Evolutionary conservation across 2,329 filamentous ascomycete genomes (phyloP).

Genomic region (Stenocarpella maydis): DNA sequence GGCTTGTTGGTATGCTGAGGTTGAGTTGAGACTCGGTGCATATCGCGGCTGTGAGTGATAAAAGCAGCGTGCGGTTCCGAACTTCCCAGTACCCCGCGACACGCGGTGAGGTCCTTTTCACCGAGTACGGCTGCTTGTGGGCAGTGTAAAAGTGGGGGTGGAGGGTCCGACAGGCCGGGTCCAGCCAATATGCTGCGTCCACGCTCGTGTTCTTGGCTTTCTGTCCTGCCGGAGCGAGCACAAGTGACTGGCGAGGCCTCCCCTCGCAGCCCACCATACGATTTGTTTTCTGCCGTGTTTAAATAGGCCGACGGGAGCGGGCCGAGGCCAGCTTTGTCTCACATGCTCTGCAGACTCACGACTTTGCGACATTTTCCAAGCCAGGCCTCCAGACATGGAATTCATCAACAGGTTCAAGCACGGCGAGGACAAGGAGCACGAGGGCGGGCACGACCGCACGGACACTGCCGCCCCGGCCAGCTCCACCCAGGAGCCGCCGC

Average conservation of each 20-base stretch:
- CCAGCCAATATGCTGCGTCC: constrained; percentile 26
- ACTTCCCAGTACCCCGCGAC: constrained; percentile 11
- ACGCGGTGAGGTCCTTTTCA: constrained; percentile 16
- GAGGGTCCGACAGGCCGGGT: constrained; percentile 7
- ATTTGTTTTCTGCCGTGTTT: background rate
- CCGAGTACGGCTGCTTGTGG: constrained; percentile 22
- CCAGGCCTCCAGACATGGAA: background rate
- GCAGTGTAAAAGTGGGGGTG: constrained; percentile 28
- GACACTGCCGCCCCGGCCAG: background rate
- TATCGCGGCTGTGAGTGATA: constrained; percentile 17
- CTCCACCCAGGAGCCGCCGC: background rate
- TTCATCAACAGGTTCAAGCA: constrained; percentile 33
- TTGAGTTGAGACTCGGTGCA: background rate
- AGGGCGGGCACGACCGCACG: background rate
- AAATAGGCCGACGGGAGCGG: background rate
- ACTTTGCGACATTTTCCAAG: background rate
- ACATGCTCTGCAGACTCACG: background rate
- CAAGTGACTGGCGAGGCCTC: constrained; percentile 28
- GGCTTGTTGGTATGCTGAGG: background rate
- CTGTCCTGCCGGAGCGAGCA: constrained; percentile 1
- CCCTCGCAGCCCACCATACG: background rate
- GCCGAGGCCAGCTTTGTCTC: background rate
- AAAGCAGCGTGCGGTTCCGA: background rate
- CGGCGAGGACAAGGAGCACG: background rate
- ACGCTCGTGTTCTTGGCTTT: constrained; percentile 19